A percentile compares a stretch with the other conserved stretches of the same genome.
Evolutionary conservation across 2,329 filamentous ascomycete genomes (phyloP).

Genomic region (Albifimbria verrucaria): DNA sequence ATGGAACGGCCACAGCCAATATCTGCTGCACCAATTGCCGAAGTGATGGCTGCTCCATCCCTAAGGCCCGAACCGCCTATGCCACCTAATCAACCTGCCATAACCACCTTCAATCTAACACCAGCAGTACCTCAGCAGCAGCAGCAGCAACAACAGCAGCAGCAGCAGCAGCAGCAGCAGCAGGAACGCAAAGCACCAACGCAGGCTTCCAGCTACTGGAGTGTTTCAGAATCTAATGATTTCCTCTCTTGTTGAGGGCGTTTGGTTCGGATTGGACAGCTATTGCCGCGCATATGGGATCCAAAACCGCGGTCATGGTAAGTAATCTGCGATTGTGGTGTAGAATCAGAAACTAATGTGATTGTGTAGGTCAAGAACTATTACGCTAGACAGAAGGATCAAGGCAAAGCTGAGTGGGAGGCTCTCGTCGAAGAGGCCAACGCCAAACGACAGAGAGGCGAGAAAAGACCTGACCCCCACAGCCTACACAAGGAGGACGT

Average conservation of each 20-base stretch:
- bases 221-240: constrained; percentile 74
- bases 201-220: constrained; percentile 81
- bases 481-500: constrained; percentile 46
- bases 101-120: constrained; percentile 49
- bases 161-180: constrained; percentile 13
- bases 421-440: constrained; percentile 59
- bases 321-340: constrained; percentile 20
- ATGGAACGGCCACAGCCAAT: constrained; percentile 34
- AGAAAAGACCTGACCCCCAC: constrained; percentile 59
- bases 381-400: constrained; percentile 61
- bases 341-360: constrained; percentile 7
- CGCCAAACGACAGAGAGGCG: constrained; percentile 49
- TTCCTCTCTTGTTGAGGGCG: constrained; percentile 68
- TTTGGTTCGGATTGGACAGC: constrained; percentile 77
- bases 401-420: constrained; percentile 57
- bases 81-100: constrained; percentile 41
- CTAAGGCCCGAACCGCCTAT: constrained; percentile 50
- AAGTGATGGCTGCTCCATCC: constrained; percentile 55
- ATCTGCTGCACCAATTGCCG: constrained; percentile 39
- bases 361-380: constrained; percentile 62
- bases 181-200: constrained; percentile 49
- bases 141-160: background rate
- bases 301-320: constrained; percentile 85
- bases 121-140: constrained; percentile 31
- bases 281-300: constrained; percentile 76